A percentile compares a stretch with the other conserved stretches of the same genome.
These are phyloP conservation scores for Taiozyma onychis DNA, from an alignment of 1,139 yeast genomes.

Conservation along the genomic window DNA sequence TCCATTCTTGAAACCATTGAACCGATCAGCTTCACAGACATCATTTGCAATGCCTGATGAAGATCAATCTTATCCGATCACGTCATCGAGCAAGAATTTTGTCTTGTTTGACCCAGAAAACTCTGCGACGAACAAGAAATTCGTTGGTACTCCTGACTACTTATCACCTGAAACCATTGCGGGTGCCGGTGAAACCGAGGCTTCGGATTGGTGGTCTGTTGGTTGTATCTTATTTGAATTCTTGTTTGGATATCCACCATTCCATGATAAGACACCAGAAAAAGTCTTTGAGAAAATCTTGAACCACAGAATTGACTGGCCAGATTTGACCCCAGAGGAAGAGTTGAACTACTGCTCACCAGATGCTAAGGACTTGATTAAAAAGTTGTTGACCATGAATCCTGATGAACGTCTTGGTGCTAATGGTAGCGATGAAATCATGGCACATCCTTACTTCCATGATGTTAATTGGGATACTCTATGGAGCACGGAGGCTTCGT, in stretches of 20 bases:
- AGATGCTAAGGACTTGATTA: slow-evolving; percentile 70
- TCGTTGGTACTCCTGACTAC: slow-evolving; percentile 97
- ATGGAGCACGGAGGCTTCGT: slow-evolving; percentile 72
- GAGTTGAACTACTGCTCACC: slow-evolving; percentile 51
- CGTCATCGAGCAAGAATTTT: slow-evolving; percentile 34
- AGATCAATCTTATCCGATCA: slow-evolving; percentile 22
- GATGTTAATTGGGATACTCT: slow-evolving; percentile 72
- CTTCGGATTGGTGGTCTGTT: slow-evolving; percentile 98
- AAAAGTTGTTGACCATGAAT: slow-evolving; percentile 52
- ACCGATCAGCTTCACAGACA: slow-evolving; percentile 48
- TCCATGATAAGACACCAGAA: slow-evolving; percentile 78
- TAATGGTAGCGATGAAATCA: slow-evolving; percentile 75
- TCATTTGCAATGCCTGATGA: slow-evolving; percentile 53
- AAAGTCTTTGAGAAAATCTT: slow-evolving; percentile 78
- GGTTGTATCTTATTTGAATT: slow-evolving; percentile 95
- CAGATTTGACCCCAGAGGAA: slow-evolving; percentile 47
- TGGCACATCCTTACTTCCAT: slow-evolving; percentile 67
- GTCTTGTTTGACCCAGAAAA: slow-evolving; percentile 71
- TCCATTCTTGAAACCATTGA: slow-evolving; percentile 44
- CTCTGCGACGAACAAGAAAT: slow-evolving; percentile 44
- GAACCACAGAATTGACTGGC: slow-evolving; percentile 79
- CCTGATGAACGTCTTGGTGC: slow-evolving; percentile 68
- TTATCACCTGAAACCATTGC: slow-evolving; percentile 93
- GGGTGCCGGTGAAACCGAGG: slow-evolving; percentile 80
- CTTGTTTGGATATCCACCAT: slow-evolving; percentile 91